These are phyloP conservation scores for Huntiella abstrusa DNA, from an alignment of 2,329 filamentous ascomycete species.

Conservation along the genomic window DNA sequence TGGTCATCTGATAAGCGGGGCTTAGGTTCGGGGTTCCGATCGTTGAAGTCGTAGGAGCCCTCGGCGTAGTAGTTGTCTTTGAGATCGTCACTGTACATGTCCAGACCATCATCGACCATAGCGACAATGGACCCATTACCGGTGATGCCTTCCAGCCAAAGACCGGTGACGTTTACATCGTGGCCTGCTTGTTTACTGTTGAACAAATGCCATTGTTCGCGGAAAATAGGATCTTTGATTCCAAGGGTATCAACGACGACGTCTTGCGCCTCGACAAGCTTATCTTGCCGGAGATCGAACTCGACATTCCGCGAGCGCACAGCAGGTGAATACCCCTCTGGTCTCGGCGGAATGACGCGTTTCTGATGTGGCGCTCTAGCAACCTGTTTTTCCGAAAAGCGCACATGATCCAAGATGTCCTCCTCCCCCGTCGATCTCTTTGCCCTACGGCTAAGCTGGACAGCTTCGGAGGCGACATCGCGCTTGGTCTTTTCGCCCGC, in stretches of 20 bases:
- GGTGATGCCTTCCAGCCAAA: conserved; percentile 83
- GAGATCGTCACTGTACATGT: conserved; percentile 87
- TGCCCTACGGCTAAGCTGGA: conserved; percentile 27
- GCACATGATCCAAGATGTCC: conserved; percentile 53
- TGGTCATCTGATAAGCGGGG: conserved; percentile 70
- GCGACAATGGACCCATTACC: conserved; percentile 78
- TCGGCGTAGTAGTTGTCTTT: conserved; percentile 84
- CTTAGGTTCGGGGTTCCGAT: conserved; percentile 56
- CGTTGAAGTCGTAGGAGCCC: conserved; percentile 94
- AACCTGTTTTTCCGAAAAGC: conserved; percentile 58
- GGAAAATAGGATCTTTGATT: conserved; percentile 80
- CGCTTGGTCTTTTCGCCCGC: conserved; percentile 44
- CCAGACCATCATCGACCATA: conserved; percentile 88
- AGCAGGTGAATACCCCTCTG: conserved; percentile 13
- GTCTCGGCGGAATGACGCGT: conserved; percentile 25
- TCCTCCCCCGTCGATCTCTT: conserved; percentile 35
- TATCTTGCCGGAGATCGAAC: conserved; percentile 11
- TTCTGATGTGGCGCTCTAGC: conserved; percentile 31
- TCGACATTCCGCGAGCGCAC: conserved; percentile 9
- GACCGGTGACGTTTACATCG: conserved; percentile 87
- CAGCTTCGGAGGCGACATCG: conserved; percentile 29
- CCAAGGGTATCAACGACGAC: conserved; percentile 45
- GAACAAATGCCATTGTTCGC: conserved; percentile 87
- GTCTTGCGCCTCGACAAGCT: conserved; percentile 37
- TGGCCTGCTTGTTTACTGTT: conserved; percentile 67